Conservation (phyloP, 2,329 filamentous ascomycete species). For the Aspergillus melleus region DNA sequence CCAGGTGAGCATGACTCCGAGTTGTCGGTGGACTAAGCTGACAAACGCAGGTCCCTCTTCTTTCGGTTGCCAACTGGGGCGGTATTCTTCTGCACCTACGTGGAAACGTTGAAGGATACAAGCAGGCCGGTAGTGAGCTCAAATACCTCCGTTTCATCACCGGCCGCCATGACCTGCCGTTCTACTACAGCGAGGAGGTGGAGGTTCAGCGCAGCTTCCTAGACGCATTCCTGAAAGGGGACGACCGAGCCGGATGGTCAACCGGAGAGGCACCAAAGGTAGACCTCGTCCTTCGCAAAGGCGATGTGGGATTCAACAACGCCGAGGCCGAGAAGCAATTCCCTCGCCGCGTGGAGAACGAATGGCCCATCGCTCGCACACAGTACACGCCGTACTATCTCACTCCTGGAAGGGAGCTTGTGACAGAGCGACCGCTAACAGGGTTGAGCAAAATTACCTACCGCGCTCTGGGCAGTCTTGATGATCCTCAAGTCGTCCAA, state of each 20-base stretch:
- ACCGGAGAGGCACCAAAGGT: slow-evolving; percentile 61
- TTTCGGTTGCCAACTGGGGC: slow-evolving; percentile 70
- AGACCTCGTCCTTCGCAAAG: slow-evolving; percentile 62
- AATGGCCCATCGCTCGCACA: slow-evolving; percentile 69
- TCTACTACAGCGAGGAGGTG: slow-evolving; percentile 70
- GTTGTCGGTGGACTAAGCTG: not conserved
- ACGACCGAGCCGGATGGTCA: slow-evolving; percentile 53
- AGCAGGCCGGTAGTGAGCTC: slow-evolving; percentile 62
- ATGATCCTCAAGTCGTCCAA: slow-evolving; percentile 55
- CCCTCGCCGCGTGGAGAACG: slow-evolving; percentile 55
- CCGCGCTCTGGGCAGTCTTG: slow-evolving; percentile 58
- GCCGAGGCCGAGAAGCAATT: slow-evolving; percentile 60
- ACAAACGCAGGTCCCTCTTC: slow-evolving; percentile 47
- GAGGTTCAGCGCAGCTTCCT: slow-evolving; percentile 68
- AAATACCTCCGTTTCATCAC: slow-evolving; percentile 71
- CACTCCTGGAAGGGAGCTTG: slow-evolving; percentile 48
- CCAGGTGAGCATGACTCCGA: slow-evolving; percentile 45
- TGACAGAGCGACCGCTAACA: slow-evolving; percentile 23
- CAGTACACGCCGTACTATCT: slow-evolving; percentile 64
- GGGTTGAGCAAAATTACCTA: slow-evolving; percentile 53
- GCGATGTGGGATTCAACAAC: slow-evolving; percentile 67
- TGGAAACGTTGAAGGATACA: slow-evolving; percentile 67
- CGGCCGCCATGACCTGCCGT: slow-evolving; percentile 69
- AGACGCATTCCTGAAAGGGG: slow-evolving; percentile 68
- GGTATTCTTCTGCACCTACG: slow-evolving; percentile 68